Evolutionary conservation across 768 basidiomycete species (phyloP).

Genomic region (Tephrocybe sp.): DNA sequence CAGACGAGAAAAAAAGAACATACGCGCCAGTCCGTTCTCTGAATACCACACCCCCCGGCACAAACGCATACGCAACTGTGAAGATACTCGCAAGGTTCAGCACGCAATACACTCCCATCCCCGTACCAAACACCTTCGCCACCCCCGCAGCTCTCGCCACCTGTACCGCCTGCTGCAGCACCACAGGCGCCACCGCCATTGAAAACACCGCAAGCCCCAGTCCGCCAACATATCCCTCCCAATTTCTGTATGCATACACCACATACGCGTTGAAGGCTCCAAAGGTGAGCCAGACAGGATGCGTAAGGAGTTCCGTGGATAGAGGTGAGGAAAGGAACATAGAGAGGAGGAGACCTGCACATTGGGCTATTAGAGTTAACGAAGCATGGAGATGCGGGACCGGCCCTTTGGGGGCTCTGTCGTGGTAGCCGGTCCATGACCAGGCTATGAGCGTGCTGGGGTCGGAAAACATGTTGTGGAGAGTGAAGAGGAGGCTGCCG

Average conservation of each 20-base stretch:
- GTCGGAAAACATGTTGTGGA: slow-evolving; percentile 75
- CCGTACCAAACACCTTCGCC: slow-evolving; percentile 51
- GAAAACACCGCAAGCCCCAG: slow-evolving; percentile 29
- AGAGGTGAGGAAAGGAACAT: slow-evolving; percentile 15
- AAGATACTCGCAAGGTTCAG: slow-evolving; percentile 72
- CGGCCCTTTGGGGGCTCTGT: slow-evolving; percentile 62
- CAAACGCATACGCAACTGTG: slow-evolving; percentile 90
- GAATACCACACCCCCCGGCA: slow-evolving; percentile 74
- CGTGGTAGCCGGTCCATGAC: slow-evolving; percentile 88
- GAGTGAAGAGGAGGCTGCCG: slow-evolving; percentile 66
- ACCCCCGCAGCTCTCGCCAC: slow-evolving; percentile 27
- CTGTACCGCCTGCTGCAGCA: slow-evolving; percentile 48
- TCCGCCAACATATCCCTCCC: slow-evolving; percentile 72
- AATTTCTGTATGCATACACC: slow-evolving; percentile 62
- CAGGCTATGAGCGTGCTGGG: slow-evolving; percentile 78
- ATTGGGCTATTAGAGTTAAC: slow-evolving; percentile 64
- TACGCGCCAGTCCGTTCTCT: slow-evolving; percentile 78
- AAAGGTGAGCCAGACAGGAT: slow-evolving; percentile 54
- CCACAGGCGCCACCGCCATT: slow-evolving; percentile 2
- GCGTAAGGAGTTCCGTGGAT: slow-evolving; percentile 30
- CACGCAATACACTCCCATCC: slow-evolving; percentile 60
- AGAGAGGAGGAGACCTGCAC: slow-evolving; percentile 51
- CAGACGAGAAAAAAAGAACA: slow-evolving; percentile 24
- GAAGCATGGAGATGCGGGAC: slow-evolving; percentile 70
- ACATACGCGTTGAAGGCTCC: slow-evolving; percentile 53